These are phyloP conservation scores for Salix exigua DNA, from an alignment of 345 rosid species.

Conservation along the genomic window DNA sequence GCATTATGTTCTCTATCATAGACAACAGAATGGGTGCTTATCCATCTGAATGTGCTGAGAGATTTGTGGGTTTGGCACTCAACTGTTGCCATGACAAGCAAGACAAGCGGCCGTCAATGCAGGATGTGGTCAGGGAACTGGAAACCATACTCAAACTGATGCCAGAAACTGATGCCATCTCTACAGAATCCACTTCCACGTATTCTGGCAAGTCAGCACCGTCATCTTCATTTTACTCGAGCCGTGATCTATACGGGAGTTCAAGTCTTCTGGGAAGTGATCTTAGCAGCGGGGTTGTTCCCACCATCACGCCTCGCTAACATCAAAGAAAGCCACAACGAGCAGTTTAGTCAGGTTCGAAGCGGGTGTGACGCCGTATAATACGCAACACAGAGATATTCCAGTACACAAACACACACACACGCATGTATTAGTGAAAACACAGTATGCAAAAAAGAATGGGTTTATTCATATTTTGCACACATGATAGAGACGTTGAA, in stretches of 20 bases:
- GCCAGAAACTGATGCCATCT: conserved; percentile 34
- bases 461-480: too few species aligned
- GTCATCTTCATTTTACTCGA: conserved; percentile 24
- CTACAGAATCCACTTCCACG: background rate
- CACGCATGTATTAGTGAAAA: too few species aligned
- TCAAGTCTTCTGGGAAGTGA: conserved; percentile 54
- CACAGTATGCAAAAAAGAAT: too few species aligned
- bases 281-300: conserved; percentile 55
- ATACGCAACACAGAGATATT: background rate
- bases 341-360: background rate
- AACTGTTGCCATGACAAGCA: conserved; percentile 63
- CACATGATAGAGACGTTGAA: too few species aligned
- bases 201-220: conserved; percentile 35
- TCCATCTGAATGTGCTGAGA: conserved; percentile 63
- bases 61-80: conserved; percentile 54
- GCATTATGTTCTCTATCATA: conserved; percentile 54
- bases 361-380: background rate
- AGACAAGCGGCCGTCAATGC: conserved; percentile 66
- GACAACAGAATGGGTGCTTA: conserved; percentile 81
- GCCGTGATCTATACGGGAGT: conserved; percentile 33
- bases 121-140: conserved; percentile 68
- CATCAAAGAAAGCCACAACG: background rate
- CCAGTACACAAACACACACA: too few species aligned
- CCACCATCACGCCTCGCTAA: conserved; percentile 57
- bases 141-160: conserved; percentile 51